phyloP scores from a whole-genome alignment of 164 flowering plant genomes.

The Houttuynia cordata region DNA sequence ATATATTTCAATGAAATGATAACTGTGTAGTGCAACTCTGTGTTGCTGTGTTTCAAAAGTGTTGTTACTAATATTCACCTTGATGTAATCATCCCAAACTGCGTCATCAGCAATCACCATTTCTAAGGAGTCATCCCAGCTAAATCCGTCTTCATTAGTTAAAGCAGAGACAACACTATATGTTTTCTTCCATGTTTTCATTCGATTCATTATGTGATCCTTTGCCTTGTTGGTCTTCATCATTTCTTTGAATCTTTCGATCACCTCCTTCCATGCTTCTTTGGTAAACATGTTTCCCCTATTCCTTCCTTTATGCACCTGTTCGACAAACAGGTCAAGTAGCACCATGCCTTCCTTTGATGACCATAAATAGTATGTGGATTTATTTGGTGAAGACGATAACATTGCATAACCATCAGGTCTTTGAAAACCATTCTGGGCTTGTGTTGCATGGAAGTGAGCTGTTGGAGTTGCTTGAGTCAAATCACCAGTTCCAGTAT shows the following conservation, averaged over 20 bases:
- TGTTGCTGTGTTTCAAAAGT: not conserved
- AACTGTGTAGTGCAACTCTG: not conserved
- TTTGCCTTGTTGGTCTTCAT: not conserved
- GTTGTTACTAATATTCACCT: not conserved
- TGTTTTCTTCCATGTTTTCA: not conserved
- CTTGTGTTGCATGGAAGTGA: not conserved
- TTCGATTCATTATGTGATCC: not conserved
- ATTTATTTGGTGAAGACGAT: not conserved
- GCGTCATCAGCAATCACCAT: not conserved
- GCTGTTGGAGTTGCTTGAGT: not conserved
- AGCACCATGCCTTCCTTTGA: not conserved
- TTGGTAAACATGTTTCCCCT: not conserved
- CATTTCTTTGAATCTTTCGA: not conserved
- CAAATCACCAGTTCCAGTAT: not conserved
- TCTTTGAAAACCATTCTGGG: not conserved
- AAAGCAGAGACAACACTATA: not conserved
- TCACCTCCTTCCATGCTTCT: not conserved
- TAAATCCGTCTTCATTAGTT: not conserved
- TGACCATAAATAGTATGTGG: not conserved
- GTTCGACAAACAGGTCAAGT: not conserved
- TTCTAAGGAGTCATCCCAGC: not conserved
- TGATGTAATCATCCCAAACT: not conserved
- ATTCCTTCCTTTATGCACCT: not conserved
- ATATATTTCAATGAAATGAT: too few relatives aligned
- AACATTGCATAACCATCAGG: not conserved